Conservation (phyloP, 2,329 filamentous ascomycete species). For the Dactylellina sp. region DNA sequence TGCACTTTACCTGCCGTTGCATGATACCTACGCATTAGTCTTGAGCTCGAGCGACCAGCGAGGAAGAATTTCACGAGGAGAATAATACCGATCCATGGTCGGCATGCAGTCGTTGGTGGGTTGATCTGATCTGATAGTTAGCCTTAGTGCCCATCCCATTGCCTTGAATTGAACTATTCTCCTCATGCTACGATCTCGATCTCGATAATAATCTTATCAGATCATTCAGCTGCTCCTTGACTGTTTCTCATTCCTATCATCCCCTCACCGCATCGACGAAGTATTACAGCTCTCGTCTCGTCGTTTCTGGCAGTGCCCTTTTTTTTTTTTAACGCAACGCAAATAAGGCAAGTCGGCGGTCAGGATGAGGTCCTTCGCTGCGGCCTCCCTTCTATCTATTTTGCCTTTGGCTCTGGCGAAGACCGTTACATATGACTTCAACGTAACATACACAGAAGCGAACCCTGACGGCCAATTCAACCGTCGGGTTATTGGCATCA, state of each 20-base stretch:
- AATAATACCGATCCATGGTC: constrained; percentile 9
- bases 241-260: constrained; percentile 21
- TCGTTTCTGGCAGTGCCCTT: constrained; percentile 11
- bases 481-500: constrained; percentile 80
- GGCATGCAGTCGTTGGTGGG: constrained; percentile 20
- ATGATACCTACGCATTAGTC: constrained; percentile 35
- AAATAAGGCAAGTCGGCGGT: constrained; percentile 31
- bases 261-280: constrained; percentile 3
- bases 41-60: constrained; percentile 16
- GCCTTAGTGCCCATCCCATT: neutral
- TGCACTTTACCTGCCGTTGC: constrained; percentile 33
- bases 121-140: constrained; percentile 34
- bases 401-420: constrained; percentile 59
- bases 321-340: neutral
- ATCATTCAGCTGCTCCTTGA: constrained; percentile 40
- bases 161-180: constrained; percentile 14
- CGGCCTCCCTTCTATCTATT: constrained; percentile 42
- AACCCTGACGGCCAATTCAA: constrained; percentile 77
- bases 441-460: constrained; percentile 76
- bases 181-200: constrained; percentile 6
- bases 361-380: constrained; percentile 47
- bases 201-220: constrained; percentile 56
- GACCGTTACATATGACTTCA: constrained; percentile 73
- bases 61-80: constrained; percentile 34
- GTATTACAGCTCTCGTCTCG: constrained; percentile 7